phyloP scores from a whole-genome alignment of 1,284 basidiomycete genomes.

The Austropuccinia psidii region DNA sequence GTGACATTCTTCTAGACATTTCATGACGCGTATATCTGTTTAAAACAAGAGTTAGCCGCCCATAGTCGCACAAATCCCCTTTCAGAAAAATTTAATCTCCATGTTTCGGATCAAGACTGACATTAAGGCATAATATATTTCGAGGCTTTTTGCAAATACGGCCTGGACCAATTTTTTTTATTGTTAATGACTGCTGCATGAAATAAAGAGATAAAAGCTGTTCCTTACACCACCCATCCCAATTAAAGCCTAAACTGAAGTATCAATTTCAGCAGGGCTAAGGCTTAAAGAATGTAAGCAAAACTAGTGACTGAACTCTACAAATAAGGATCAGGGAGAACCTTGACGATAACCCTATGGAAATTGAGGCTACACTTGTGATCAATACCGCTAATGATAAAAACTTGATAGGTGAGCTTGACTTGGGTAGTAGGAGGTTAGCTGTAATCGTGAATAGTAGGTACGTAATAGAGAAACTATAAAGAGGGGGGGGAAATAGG shows the following conservation, averaged over 20 bases:
- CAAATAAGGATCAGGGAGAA: slow-evolving; percentile 11
- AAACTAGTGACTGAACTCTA: slow-evolving; percentile 3
- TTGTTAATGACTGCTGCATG: too few relatives aligned
- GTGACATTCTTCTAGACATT: slow-evolving; percentile 21
- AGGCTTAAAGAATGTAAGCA: background rate
- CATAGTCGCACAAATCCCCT: background rate
- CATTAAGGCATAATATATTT: slow-evolving; percentile 12
- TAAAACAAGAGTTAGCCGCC: background rate
- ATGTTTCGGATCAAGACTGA: background rate
- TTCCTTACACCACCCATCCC: slow-evolving; percentile 16
- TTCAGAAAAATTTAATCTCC: background rate
- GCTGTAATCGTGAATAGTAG: slow-evolving; percentile 4
- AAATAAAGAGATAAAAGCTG: background rate
- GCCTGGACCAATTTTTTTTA: background rate
- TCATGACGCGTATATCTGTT: slow-evolving; percentile 4
- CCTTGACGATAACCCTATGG: slow-evolving; percentile 3
- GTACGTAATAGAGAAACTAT: slow-evolving; percentile 20
- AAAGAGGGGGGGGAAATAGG: background rate
- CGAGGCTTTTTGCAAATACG: slow-evolving; percentile 5
- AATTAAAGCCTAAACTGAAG: slow-evolving; percentile 19
- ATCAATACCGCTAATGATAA: slow-evolving; percentile 4
- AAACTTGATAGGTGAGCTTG: background rate
- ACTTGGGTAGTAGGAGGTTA: background rate
- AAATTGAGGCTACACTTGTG: slow-evolving; percentile 2
- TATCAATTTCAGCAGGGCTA: too few relatives aligned